Evolutionary conservation across 2,329 filamentous ascomycete species (phyloP).

Genomic region (Fonsecaea erecta): DNA sequence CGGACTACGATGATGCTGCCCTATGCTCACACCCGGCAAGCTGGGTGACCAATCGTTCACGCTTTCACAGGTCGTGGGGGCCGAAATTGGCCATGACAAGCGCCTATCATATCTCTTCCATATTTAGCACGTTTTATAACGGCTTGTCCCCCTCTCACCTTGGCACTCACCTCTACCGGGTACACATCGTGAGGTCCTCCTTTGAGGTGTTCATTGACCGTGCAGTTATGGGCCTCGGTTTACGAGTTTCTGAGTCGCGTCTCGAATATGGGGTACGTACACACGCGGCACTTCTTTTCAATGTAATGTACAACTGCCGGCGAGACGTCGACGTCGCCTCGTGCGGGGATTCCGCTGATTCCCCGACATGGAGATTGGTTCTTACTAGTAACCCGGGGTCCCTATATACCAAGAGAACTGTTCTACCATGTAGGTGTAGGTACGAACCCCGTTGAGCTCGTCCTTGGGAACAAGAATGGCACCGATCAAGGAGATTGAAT

Average conservation of each 20-base stretch:
- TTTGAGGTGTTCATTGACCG: constrained; percentile 5
- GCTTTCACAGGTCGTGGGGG: no score
- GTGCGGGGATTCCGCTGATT: constrained; percentile 13
- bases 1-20: no score
- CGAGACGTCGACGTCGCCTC: constrained; percentile 7
- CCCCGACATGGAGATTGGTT: constrained; percentile 1
- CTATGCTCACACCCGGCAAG: no score
- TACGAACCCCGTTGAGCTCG: neutral
- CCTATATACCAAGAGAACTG: constrained; percentile 6
- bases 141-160: constrained; percentile 1
- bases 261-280: constrained; percentile 2
- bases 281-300: constrained; percentile 8
- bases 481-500: constrained; percentile 16
- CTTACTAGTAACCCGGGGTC: constrained; percentile 3
- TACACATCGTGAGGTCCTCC: neutral
- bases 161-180: constrained; percentile 4
- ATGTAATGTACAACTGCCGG: constrained; percentile 13
- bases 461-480: constrained; percentile 10
- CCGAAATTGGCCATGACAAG: no score
- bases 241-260: neutral
- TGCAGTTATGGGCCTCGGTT: constrained; percentile 11
- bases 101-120: no score
- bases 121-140: no score
- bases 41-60: no score
- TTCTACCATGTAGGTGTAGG: neutral